Base-by-base conservation (phyloP, 495 filamentous ascomycete species). In the Immersiella caudata region DNA sequence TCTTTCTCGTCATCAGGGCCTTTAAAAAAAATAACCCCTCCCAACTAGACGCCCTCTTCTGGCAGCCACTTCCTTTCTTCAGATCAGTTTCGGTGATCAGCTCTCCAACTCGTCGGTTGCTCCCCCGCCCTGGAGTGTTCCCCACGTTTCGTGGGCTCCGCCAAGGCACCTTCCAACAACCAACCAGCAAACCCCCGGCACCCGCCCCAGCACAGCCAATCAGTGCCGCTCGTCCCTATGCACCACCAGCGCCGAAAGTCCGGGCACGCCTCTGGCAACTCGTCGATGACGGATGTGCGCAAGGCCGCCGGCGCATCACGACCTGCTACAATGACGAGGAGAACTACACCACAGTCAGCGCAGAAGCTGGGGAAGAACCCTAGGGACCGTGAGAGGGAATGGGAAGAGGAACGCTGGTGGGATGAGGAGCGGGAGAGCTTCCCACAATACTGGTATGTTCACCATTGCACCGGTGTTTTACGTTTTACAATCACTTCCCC, bases 381-480 rank as follows among this genome's bases (percentile, higher is more conserved):
- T 18, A 75, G 74, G 62, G 80, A 82, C 57, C 79, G 81, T 8
- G 82, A 83, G 66, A 75, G 72, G 67, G 78, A 82, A 55, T 74
- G 70, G 71, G 80, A 84, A 54, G 75, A 80, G n/a, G 78, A 80
- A 64, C 77, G 79, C 25, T 82, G 75, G 77, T 81, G 74, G 66
- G 81, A 82, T 8, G 80, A 83, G 60, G 82, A 83, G 71, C 68
- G 80, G 59, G 80, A 83, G 66, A 83, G 78, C 75, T 84, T 84
- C 63, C 82, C 82, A 18, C 79, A 82, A 73, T 83, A 78, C 58
- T 84, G 82, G 82, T 84, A 81, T 62, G 81, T 78, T 57, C 51
- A 58, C 67, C 52, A 36, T 67, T 40, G 35, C 60, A 50, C 29
- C 61, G 60, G 16, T 54, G 27, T 18, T 61, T 67, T 72, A 54